These are phyloP conservation scores for Fusarium sp. DNA, from an alignment of 2,329 filamentous ascomycete genomes.

Conservation along the genomic window DNA sequence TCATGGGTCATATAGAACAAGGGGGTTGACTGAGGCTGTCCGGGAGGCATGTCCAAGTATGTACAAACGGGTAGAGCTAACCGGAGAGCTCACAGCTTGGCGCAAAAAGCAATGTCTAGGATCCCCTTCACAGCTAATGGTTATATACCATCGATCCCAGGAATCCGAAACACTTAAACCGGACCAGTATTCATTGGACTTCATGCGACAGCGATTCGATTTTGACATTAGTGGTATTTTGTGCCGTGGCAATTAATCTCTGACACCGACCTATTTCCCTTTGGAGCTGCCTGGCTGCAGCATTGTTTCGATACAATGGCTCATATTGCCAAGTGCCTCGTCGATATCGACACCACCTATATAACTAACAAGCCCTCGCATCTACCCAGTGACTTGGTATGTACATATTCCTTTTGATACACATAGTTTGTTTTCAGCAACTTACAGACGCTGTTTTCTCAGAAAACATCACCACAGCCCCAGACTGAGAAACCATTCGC, in stretches of 20 bases:
- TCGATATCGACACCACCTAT: conserved; percentile 62
- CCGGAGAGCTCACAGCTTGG: conserved; percentile 41
- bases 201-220: conserved; percentile 41
- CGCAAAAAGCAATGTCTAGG: conserved; percentile 39
- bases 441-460: conserved; percentile 34
- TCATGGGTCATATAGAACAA: conserved; percentile 39
- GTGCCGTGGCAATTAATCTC: conserved; percentile 42
- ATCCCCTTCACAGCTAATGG: conserved; percentile 43
- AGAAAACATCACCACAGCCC: conserved; percentile 47
- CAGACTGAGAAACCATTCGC: conserved; percentile 63
- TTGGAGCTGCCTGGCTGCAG: conserved; percentile 39
- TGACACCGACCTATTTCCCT: conserved; percentile 43
- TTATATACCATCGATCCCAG: conserved; percentile 48
- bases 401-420: conserved; percentile 23
- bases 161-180: conserved; percentile 47
- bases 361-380: conserved; percentile 64
- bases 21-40: conserved; percentile 39
- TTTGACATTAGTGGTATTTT: conserved; percentile 40
- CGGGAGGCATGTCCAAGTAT: conserved; percentile 34
- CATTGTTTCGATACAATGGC: conserved; percentile 61
- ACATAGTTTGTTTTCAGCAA: conserved; percentile 10
- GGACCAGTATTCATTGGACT: conserved; percentile 36
- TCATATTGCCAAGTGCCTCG: conserved; percentile 72
- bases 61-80: conserved; percentile 40
- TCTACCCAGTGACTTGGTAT: conserved; percentile 60